Base-by-base conservation (phyloP, 1,284 basidiomycete species). In the Leucoagaricus sp. region DNA sequence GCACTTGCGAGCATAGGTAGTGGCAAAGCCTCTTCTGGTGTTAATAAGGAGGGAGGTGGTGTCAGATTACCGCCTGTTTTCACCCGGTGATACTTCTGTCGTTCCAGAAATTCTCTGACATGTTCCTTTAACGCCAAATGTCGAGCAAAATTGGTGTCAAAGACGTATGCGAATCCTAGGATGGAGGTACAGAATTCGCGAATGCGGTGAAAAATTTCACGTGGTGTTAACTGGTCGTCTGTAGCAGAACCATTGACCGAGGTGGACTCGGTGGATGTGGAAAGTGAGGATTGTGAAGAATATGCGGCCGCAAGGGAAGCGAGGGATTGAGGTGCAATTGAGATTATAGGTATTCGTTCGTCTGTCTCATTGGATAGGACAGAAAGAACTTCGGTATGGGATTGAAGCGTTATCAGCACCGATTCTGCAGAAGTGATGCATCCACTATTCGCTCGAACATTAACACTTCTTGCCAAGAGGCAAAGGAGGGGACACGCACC, bases 391-490 rank as follows among this genome's bases (percentile, higher is more conserved):
- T 99, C 95, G 23, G 86, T 85, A 68, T 98, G 95, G 13, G 93
- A 96, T 73, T 99, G 97, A 59, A 97, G 84, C n/a, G 94, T 95
- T 69, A 99, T 97, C 58, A 99, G 83, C 34, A 99, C 89, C 12
- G 93, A 96, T 78, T 99, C 96, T 33, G 96, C 96, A 47, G 95
- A 97, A 1, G 96, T 99, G 66, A 99, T 98, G 68, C 96, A 99
- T 1, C 96, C 96, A 60, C 95, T 97, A 59, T 41, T 21, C 19
- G 9, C 19, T 21, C n/a, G 34, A 17, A 45, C 28, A 38, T 40
- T 53, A 19, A 23, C 26, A 9, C 25, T 42, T 40, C 38, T 42
- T 2, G 42, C n/a, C 55, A 59, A 53, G 55, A 49, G 57, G 19
- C 26, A 41, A 48, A 60, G 53, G 41, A 40, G 17, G 53, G 15